phyloP scores from a whole-genome alignment of 2,329 filamentous ascomycete species.

The Bertia moriformis region DNA sequence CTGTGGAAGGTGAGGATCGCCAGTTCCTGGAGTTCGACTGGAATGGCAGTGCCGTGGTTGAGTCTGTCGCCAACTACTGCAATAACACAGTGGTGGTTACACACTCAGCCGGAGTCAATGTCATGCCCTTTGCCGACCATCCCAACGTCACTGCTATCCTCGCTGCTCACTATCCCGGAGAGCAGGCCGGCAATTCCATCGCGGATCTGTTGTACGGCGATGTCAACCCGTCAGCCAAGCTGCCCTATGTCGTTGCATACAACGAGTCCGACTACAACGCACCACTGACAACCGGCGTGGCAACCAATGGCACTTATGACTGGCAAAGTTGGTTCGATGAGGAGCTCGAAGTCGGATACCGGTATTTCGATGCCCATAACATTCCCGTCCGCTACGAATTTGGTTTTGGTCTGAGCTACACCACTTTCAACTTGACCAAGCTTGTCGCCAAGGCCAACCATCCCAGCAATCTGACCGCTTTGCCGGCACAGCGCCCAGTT shows the following conservation, averaged over 20 bases:
- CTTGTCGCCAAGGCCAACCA: constrained; percentile 7
- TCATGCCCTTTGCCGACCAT: constrained; percentile 39
- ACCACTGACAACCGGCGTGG: constrained; percentile 19
- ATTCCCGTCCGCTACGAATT: constrained; percentile 50
- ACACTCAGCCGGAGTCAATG: constrained; percentile 45
- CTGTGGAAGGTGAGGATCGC: constrained; percentile 48
- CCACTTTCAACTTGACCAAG: constrained; percentile 35
- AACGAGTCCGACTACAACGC: constrained; percentile 31
- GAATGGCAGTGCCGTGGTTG: constrained; percentile 46
- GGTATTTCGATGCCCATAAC: constrained; percentile 44
- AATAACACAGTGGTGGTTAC: constrained; percentile 37
- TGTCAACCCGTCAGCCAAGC: constrained; percentile 42
- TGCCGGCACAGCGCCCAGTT: constrained; percentile 11
- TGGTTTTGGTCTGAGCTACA: constrained; percentile 45
- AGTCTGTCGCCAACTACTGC: constrained; percentile 28
- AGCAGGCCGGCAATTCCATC: constrained; percentile 45
- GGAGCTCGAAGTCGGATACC: constrained; percentile 55
- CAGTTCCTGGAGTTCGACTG: constrained; percentile 35
- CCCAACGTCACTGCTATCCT: constrained; percentile 47
- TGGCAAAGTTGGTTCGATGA: constrained; percentile 39
- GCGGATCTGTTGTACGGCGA: constrained; percentile 47
- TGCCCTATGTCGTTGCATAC: constrained; percentile 56
- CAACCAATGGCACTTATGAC: constrained; percentile 19
- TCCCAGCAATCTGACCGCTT: constrained; percentile 10
- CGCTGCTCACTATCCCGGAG: constrained; percentile 44